Percentiles rank a stretch among this genome's conserved stretches.
These are phyloP conservation scores for Biscutella laevigata DNA, from an alignment of 441 rosid species.

Conservation along the genomic window DNA sequence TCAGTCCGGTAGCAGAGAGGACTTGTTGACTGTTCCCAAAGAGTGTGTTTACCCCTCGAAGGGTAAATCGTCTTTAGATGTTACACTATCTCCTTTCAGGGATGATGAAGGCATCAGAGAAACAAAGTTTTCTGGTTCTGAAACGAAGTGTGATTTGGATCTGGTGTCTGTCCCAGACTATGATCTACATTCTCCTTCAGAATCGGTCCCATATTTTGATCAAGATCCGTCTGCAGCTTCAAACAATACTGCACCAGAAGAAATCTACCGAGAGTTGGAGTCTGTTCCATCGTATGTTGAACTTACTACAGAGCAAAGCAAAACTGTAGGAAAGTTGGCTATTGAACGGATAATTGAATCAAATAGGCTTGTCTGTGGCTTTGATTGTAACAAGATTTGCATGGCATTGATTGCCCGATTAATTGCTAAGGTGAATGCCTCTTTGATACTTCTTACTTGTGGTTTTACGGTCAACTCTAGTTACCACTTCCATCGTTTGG, in stretches of 20 bases:
- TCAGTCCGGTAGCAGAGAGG: constrained; percentile 45
- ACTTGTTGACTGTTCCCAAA: constrained; percentile 32
- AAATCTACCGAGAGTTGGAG: constrained; percentile 59
- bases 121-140: constrained; percentile 37
- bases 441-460: constrained; percentile 13
- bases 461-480: constrained; percentile 8
- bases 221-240: constrained; percentile 40
- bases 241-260: constrained; percentile 44
- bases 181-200: constrained; percentile 34
- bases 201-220: constrained; percentile 44
- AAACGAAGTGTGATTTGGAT: constrained; percentile 35
- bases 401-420: constrained; percentile 84
- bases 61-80: constrained; percentile 44
- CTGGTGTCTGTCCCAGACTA: constrained; percentile 35
- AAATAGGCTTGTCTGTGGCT: constrained; percentile 48
- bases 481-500: constrained; percentile 6
- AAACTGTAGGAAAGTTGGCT: constrained; percentile 49
- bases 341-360: constrained; percentile 72
- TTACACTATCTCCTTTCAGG: constrained; percentile 35
- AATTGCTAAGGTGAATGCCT: constrained; percentile 66
- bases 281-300: constrained; percentile 66
- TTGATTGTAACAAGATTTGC: constrained; percentile 44
- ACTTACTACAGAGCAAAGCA: constrained; percentile 55
- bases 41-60: constrained; percentile 39
- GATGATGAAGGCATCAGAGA: constrained; percentile 44